phyloP scores from a whole-genome alignment of 148 eudicot genomes.

The Fallopia convolvulus region DNA sequence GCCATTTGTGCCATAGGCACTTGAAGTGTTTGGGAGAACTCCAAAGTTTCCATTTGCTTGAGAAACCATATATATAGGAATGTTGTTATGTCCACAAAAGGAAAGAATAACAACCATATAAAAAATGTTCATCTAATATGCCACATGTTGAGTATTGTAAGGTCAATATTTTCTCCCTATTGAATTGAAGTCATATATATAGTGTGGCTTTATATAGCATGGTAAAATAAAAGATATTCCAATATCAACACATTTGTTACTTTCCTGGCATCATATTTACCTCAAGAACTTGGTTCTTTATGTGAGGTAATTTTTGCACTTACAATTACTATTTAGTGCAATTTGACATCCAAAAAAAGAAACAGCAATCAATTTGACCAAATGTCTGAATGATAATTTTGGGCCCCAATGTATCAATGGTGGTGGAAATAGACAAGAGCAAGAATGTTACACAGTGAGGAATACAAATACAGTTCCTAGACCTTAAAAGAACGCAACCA shows the following conservation, averaged over 20 bases:
- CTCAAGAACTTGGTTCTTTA: neutral
- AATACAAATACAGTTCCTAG: neutral
- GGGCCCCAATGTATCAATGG: neutral
- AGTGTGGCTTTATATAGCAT: neutral
- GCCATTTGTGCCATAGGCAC: constrained; percentile 8
- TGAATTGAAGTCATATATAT: neutral
- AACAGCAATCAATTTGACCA: neutral
- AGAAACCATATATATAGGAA: neutral
- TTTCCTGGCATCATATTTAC: neutral
- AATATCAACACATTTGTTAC: neutral
- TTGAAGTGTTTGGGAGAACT: constrained; percentile 11
- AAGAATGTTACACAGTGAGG: neutral
- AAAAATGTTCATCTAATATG: neutral
- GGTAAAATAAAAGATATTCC: neutral
- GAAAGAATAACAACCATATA: neutral
- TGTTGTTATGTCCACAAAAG: neutral
- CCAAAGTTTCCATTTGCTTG: neutral
- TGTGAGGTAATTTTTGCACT: neutral
- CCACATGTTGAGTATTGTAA: neutral
- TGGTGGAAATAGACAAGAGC: neutral
- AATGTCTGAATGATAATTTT: neutral
- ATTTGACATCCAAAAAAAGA: neutral
- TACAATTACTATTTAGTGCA: neutral
- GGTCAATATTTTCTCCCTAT: neutral
- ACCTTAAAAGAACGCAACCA: neutral